phyloP scores from a whole-genome alignment of 1,284 basidiomycete genomes.

The Ceratobasidium sp. region DNA sequence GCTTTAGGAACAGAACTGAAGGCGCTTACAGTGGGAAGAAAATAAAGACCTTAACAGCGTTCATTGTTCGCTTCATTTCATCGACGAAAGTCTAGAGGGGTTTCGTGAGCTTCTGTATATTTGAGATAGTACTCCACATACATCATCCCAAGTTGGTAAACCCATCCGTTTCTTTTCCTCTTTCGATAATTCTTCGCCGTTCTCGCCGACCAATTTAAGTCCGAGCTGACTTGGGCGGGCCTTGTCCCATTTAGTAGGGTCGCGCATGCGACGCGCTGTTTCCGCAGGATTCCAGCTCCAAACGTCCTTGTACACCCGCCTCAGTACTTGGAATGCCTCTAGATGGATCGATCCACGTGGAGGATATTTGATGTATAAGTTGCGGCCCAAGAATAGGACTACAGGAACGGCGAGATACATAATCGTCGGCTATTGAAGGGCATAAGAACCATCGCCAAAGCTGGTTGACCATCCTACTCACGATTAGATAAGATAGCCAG shows the following conservation, averaged over 20 bases:
- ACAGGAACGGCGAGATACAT: constrained; percentile 52
- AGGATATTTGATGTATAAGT: constrained; percentile 52
- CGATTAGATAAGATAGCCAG: constrained; percentile 48
- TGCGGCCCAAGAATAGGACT: constrained; percentile 52
- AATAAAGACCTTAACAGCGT: constrained; percentile 54
- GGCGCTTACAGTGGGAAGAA: constrained; percentile 25
- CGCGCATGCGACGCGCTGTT: constrained; percentile 46
- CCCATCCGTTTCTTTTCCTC: constrained; percentile 46
- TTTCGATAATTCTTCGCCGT: constrained; percentile 44
- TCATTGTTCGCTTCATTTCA: constrained; percentile 54
- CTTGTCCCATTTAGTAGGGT: constrained; percentile 52
- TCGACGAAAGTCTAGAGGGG: constrained; percentile 49
- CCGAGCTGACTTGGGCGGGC: constrained; percentile 43
- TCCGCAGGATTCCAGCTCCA: constrained; percentile 49
- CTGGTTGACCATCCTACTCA: background rate
- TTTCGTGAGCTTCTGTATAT: background rate
- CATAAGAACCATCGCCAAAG: constrained; percentile 17
- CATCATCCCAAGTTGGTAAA: constrained; percentile 52
- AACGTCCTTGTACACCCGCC: constrained; percentile 47
- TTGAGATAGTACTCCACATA: background rate
- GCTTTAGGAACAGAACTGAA: background rate
- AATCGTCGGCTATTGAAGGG: constrained; percentile 51
- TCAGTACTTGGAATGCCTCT: constrained; percentile 46
- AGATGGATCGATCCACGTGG: constrained; percentile 53
- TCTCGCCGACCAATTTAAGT: constrained; percentile 43